Evolutionary conservation across 179 eudicot genomes (phyloP), one percentile per base, ranked within the genome.

Genomic region (Camellia oleifera): DNA sequence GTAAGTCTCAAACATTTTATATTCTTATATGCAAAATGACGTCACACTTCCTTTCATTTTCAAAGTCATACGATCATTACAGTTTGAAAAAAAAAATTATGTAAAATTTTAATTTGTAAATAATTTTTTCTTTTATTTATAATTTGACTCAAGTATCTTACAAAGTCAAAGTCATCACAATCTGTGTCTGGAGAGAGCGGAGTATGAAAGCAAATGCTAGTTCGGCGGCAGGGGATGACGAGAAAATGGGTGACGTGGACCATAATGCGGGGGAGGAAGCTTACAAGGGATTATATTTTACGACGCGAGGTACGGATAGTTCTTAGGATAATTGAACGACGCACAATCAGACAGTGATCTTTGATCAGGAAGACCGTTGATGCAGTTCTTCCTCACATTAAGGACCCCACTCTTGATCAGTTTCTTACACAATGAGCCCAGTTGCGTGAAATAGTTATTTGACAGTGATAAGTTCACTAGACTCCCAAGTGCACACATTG

Each of bases 311-410:
- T 72, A 72, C 9, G 62, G 76, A 53, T 46, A 72, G 40, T 20
- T 18, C 40, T 45, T 50, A 5, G 60, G 76, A 1, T 20, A 17
- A 20, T 20, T 52, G 62, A 72, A 72, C 62, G 5, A 7, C 18
- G 17, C 14, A 54, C 76, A 72, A n/a, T 72, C 76, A 10, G 1
- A 7, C n/a, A 18, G 17, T 53, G 76, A 72, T 52, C 76, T 52
- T 18, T 72, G 76, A 72, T 12, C 18, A 53, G 42, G 76, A 11
- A 72, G 62, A 5, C 10, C 61, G 4, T 11, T 9, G 23, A 72
- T 72, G 10, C 76, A 72, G 23, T 72, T 72, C 45, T 72, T 72
- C 62, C 62, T 72, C 62, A 72, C 26, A 54, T 72, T 62, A 54
- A 72, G 76, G 44, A 53, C 76, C 45, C 76, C 76, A 23, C 45